Conservation (phyloP, 352 stramenopile genomes). For the Phytopythium kandeliae region DNA sequence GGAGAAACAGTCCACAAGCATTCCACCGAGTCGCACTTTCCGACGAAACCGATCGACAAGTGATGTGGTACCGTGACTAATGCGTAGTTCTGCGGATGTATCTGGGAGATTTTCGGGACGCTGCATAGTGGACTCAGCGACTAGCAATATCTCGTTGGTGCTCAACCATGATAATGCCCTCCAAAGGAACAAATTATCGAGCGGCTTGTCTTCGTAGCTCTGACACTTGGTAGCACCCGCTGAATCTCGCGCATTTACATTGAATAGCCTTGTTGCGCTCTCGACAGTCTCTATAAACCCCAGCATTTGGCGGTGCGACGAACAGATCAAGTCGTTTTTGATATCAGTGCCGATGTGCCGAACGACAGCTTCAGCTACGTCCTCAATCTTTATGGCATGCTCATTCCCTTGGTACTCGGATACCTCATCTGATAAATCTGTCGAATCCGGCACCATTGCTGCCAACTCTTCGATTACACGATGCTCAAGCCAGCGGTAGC, state of each 20-base stretch:
- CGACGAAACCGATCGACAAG: conserved; percentile 1
- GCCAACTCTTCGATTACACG: conserved; percentile 7
- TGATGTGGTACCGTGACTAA: background rate
- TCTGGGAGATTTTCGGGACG: background rate
- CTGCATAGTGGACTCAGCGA: background rate
- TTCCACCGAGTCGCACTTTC: conserved; percentile 1
- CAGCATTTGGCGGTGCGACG: conserved; percentile 25
- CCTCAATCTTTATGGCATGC: background rate
- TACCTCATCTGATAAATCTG: background rate
- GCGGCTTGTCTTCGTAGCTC: too few relatives aligned
- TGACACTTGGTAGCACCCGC: background rate
- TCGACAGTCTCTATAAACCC: conserved; percentile 10
- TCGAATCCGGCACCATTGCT: background rate
- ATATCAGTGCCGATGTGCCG: conserved; percentile 2
- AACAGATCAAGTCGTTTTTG: conserved; percentile 13
- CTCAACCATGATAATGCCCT: background rate
- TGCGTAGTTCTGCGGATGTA: background rate
- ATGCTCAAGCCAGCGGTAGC: conserved; percentile 21
- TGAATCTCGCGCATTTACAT: too few relatives aligned
- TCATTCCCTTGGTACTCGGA: background rate
- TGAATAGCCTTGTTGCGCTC: background rate
- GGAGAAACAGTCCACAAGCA: background rate
- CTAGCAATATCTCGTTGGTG: background rate
- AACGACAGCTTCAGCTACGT: background rate
- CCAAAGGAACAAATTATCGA: background rate